Conservation (phyloP, 768 basidiomycete species). For the Suillus sp. region DNA sequence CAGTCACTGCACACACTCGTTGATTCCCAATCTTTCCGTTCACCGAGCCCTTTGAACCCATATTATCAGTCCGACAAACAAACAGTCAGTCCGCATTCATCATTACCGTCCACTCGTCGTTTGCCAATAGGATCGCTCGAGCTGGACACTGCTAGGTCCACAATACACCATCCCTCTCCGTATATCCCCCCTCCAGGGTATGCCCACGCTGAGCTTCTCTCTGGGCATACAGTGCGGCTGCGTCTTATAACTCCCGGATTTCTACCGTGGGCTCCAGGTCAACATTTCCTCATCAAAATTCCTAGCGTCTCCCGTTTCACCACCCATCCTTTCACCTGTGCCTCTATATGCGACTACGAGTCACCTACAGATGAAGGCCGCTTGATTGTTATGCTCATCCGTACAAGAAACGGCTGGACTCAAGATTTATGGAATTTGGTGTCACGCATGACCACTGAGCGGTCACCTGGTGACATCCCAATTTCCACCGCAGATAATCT, state of each 20-base stretch:
- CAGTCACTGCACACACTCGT: conserved; percentile 12
- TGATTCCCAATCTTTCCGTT: conserved; percentile 15
- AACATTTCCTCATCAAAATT: conserved; percentile 70
- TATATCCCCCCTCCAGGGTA: conserved; percentile 65
- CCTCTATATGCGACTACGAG: conserved; percentile 56
- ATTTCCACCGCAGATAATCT: conserved; percentile 14
- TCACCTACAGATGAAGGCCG: conserved; percentile 47
- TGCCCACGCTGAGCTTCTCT: conserved; percentile 66
- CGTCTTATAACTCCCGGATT: conserved; percentile 58
- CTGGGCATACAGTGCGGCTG: conserved; percentile 72
- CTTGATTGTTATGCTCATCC: conserved; percentile 65
- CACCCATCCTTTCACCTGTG: conserved; percentile 75
- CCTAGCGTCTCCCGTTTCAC: conserved; percentile 63
- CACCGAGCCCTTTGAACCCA: conserved; percentile 29
- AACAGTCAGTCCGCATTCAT: conserved; percentile 8
- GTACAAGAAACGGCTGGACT: conserved; percentile 72
- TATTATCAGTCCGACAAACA: conserved; percentile 21
- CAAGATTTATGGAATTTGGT: conserved; percentile 63
- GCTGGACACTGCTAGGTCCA: not conserved
- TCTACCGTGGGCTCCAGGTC: conserved; percentile 74
- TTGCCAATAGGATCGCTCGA: conserved; percentile 1
- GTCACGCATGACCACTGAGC: conserved; percentile 37
- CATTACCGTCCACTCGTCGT: not conserved
- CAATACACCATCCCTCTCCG: not conserved
- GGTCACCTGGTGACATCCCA: conserved; percentile 29